Base-by-base conservation (phyloP, 768 basidiomycete genomes). In the Tylopilus subfusipes region DNA sequence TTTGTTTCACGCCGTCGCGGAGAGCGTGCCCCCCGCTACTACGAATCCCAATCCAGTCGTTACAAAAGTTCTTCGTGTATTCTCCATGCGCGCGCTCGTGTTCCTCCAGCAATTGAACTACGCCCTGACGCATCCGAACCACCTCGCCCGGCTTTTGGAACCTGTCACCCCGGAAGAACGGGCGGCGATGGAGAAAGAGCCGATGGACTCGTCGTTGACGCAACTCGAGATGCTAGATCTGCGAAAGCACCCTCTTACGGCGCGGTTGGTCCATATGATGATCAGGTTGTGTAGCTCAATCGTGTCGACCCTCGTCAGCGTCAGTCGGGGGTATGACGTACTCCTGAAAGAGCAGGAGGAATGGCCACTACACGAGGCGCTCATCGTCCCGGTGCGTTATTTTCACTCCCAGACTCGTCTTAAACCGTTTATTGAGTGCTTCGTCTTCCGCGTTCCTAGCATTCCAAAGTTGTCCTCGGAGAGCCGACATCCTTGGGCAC, bases 31-130 rank as follows among this genome's bases (percentile, higher is more conserved):
- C 12, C 50, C 62, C 7, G 34, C 49, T 8, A 45, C 56, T 11
- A 42, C 57, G 39, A 70, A 48, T 29, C 54, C 60, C 8, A 67
- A 67, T 43, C 77, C 82, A 42, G 79, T 79, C 3, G 78, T 85
- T 18, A 78, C 78, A 49, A 84, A 82, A 60, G 81, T 92, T 7
- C 76, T 93, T 40, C 77, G 78, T 1, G 82, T 82, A 18, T 93
- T 91, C 68, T 82, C 84, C 3, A 75, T 75, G 1, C 83, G 82
- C 56, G 84, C 87, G 0, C 71, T 94, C 19, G 75, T 83, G 30
- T 81, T 96, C 24, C 76, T 97, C 1, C 92, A 93, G 64, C 89
- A 93, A 59, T 72, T 97, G 57, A 94, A 93, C 69, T 93, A 94
- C 59, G 89, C 91, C 0, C 77, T 96, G 44, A 87, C 91, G 0